These are phyloP conservation scores for Malus hybrid DNA, from an alignment of 331 rosid species.

Conservation along the genomic window DNA sequence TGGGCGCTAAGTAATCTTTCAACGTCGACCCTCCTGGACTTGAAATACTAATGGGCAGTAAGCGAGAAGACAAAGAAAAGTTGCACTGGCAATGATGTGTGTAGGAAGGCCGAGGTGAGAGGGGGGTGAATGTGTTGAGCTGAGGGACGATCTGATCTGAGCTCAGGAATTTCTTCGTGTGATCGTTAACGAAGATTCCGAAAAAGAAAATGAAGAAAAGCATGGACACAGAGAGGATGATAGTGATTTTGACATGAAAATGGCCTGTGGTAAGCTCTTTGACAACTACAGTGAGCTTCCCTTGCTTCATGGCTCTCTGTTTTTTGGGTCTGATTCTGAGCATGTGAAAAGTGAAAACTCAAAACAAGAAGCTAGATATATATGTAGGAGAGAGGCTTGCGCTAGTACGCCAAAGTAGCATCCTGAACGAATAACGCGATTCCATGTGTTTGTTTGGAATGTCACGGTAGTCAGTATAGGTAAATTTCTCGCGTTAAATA, in stretches of 20 bases:
- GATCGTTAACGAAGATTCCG: constrained; percentile 11
- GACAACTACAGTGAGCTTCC: constrained; percentile 6
- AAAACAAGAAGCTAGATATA: background rate
- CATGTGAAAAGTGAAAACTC: background rate
- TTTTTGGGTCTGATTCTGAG: background rate
- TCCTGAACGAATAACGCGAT: too few species aligned
- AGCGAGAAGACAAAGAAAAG: background rate
- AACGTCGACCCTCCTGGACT: background rate
- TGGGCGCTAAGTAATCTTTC: constrained; percentile 10
- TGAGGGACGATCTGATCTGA: constrained; percentile 10
- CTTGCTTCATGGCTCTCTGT: constrained; percentile 1
- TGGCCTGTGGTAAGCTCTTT: background rate
- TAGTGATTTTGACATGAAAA: constrained; percentile 12
- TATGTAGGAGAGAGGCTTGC: too few species aligned
- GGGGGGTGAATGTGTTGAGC: background rate
- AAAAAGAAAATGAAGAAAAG: constrained; percentile 4
- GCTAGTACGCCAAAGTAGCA: too few species aligned
- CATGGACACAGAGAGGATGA: constrained; percentile 7
- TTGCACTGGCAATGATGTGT: background rate
- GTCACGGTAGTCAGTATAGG: too few species aligned
- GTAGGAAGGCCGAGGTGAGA: background rate
- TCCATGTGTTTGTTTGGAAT: too few species aligned
- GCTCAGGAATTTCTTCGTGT: background rate
- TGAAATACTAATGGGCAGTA: background rate
- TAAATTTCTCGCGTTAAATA: too few species aligned